These are phyloP conservation scores for Solanum virginianum DNA, from an alignment of 257 asterid species.

Conservation along the genomic window DNA sequence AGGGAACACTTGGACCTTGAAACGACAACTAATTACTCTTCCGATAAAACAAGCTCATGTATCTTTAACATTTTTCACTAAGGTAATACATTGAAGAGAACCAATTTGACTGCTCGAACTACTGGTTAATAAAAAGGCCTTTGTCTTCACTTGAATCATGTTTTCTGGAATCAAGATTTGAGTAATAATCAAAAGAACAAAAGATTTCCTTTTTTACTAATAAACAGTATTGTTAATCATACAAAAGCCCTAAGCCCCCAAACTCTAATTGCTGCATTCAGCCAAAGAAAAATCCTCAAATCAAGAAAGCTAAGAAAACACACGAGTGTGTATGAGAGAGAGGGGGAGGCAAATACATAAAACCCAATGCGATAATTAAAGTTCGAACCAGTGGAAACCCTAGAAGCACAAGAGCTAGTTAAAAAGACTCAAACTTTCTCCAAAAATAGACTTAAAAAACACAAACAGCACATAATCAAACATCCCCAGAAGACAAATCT, in stretches of 20 bases:
- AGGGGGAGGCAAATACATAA: neutral
- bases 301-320: neutral
- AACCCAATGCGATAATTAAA: neutral
- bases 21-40: neutral
- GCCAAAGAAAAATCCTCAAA: neutral
- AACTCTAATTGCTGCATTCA: neutral
- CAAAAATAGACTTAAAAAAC: neutral
- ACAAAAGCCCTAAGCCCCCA: neutral
- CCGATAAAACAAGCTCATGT: neutral
- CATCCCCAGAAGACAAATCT: slow-evolving; percentile 15
- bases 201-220: neutral
- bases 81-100: neutral
- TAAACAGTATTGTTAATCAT: neutral
- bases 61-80: neutral
- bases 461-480: neutral
- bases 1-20: neutral
- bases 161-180: neutral
- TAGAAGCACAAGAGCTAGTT: neutral
- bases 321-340: neutral
- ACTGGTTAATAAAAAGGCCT: neutral
- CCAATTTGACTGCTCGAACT: neutral
- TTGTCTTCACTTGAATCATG: neutral
- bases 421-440: neutral
- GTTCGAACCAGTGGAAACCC: neutral
- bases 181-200: neutral